Evolutionary conservation across 371 early-diverging fungal genomes (phyloP).

Genomic region (Phascolomyces articulosus): DNA sequence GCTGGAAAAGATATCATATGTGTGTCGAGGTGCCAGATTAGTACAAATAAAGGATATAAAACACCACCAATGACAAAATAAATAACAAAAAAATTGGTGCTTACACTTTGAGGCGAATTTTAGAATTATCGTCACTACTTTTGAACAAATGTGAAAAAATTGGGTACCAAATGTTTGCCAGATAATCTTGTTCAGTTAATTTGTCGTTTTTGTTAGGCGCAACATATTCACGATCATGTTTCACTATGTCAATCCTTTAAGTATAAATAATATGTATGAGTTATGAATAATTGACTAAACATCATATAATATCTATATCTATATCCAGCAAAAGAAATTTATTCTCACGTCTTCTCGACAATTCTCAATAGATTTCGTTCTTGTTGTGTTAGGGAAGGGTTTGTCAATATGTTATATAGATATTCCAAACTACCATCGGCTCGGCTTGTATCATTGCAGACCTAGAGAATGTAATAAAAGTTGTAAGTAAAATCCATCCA

Average conservation of each 20-base stretch:
- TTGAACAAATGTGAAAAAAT: not conserved
- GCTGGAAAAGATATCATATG: no score
- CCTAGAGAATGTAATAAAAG: not conserved
- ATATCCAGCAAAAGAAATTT: not conserved
- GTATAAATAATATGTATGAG: not conserved
- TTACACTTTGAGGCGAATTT: not conserved
- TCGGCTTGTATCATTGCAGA: not conserved
- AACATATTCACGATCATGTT: slow-evolving; percentile 3
- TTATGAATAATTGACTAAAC: not conserved
- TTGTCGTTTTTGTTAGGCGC: not conserved
- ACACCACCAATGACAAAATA: not conserved
- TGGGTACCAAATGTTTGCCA: not conserved
- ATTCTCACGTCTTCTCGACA: not conserved
- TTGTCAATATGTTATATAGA: not conserved
- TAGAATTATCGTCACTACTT: not conserved
- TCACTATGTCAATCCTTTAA: not conserved
- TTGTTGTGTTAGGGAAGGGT: not conserved
- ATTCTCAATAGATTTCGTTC: not conserved
- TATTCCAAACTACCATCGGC: not conserved
- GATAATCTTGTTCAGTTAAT: not conserved
- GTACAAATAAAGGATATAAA: no score
- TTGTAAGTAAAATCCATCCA: no score
- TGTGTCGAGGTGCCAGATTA: no score
- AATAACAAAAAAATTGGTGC: not conserved
- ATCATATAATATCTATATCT: not conserved